Evolutionary conservation across 2,329 filamentous ascomycete genomes (phyloP).

Genomic region (Herpotrichia juniperi): DNA sequence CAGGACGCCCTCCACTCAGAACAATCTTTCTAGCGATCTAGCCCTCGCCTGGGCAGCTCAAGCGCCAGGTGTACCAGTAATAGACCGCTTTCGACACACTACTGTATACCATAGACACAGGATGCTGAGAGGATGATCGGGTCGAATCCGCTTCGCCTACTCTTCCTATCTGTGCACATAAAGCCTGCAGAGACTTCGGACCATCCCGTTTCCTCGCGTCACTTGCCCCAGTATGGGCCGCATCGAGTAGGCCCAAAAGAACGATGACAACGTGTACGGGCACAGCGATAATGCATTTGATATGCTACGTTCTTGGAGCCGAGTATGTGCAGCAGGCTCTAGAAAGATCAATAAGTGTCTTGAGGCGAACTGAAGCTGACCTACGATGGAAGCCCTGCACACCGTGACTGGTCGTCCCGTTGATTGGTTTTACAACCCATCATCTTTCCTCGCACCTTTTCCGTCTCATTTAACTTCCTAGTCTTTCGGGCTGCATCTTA

Average conservation of each 20-base stretch:
- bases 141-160: background rate
- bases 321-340: background rate
- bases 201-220: background rate
- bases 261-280: background rate
- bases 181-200: background rate
- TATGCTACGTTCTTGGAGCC: background rate
- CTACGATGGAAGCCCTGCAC: background rate
- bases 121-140: background rate
- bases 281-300: background rate
- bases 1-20: background rate
- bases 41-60: background rate
- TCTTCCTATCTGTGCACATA: background rate
- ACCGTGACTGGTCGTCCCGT: slow-evolving; percentile 4
- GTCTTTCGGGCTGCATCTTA: background rate
- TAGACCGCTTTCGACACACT: background rate
- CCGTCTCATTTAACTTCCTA: background rate
- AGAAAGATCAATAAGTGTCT: background rate
- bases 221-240: background rate
- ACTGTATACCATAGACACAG: background rate
- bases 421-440: background rate
- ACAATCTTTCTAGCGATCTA: background rate
- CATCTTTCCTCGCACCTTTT: background rate
- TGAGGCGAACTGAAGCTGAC: background rate
- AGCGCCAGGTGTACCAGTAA: background rate
- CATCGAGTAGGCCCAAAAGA: background rate